Evolutionary conservation across 352 stramenopile species (phyloP), one percentile per base, ranked within the genome.

Genomic region (Aphanomyces invadans): DNA sequence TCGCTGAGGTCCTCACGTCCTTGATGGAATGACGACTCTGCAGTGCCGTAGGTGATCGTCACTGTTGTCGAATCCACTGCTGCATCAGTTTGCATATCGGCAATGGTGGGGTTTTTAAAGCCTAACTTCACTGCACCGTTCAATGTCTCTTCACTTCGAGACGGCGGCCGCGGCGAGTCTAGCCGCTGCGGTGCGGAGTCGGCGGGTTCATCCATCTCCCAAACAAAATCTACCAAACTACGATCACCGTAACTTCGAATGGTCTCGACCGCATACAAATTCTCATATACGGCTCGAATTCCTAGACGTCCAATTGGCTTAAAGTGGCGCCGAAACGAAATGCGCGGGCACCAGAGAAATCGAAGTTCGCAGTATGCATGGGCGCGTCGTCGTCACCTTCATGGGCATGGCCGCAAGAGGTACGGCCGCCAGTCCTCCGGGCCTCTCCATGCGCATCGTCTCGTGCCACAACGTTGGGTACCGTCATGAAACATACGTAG

Each of bases 1-100:
- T 95, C 86, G 9, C 60, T 26, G 19, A 67, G 19, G 25, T 67
- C 60, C 9, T 57, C 49, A n/a, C n/a, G 21, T 28, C n/a, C 46
- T 25, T n/a, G 15, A 48, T n/a, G n/a, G n/a, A 10, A 29, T 25
- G 1, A 15, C 46, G 26, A 54, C 15, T 54, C 26, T 15, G 46
- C 26, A 15, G 46, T 21, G 46, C n/a, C n/a, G 15, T 21, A n/a
- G 7, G 36, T 42, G 36, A 42, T 15, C 36, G 36, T 42, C 36
- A 42, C 7, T 42, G 36, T 42, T 42, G 36, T 42, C 36, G 36
- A 15, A 15, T 42, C 36, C 36, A 42, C 36, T 42, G 36, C 36
- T n/a, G n/a, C n/a, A n/a, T n/a, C n/a, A n/a, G n/a, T n/a, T n/a
- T n/a, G n/a, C n/a, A n/a, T n/a, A n/a, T n/a, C n/a, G n/a, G n/a